These are phyloP conservation scores for Rhodocollybia butyracea DNA, from an alignment of 768 basidiomycete genomes.

Conservation along the genomic window DNA sequence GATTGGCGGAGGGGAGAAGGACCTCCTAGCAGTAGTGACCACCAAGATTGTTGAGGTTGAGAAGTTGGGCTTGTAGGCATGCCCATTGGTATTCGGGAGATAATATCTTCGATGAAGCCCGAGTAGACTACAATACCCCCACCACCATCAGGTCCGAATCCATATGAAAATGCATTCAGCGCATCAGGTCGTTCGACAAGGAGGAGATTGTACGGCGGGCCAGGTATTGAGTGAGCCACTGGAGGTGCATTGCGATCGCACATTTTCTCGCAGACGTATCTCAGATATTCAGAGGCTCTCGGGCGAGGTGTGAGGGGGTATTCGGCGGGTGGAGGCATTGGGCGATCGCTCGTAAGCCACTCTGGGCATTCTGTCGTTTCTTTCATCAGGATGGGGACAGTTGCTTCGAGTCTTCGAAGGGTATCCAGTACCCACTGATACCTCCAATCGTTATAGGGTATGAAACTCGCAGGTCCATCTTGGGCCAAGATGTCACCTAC, in stretches of 20 bases:
- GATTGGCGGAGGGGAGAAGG: constrained; percentile 35
- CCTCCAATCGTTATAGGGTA: constrained; percentile 85
- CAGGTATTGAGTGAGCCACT: constrained; percentile 58
- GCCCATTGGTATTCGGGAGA: constrained; percentile 43
- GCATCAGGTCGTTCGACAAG: constrained; percentile 83
- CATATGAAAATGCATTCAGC: constrained; percentile 92
- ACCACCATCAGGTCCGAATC: constrained; percentile 87
- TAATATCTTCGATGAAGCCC: constrained; percentile 87
- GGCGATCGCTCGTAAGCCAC: constrained; percentile 53
- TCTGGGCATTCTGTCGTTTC: constrained; percentile 53
- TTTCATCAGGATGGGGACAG: constrained; percentile 62
- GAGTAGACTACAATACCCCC: constrained; percentile 95
- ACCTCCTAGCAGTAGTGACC: constrained; percentile 44
- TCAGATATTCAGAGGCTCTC: constrained; percentile 70
- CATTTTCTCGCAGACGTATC: constrained; percentile 48
- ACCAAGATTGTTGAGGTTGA: constrained; percentile 36
- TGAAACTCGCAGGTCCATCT: constrained; percentile 57
- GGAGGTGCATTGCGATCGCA: constrained; percentile 39
- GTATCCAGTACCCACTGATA: constrained; percentile 83
- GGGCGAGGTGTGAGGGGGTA: constrained; percentile 85
- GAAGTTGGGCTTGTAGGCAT: constrained; percentile 13
- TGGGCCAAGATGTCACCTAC: constrained; percentile 75
- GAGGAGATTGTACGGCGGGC: constrained; percentile 87
- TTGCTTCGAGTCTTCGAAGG: constrained; percentile 71
- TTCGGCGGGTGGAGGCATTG: constrained; percentile 77